phyloP scores from a whole-genome alignment of 2,329 filamentous ascomycete species.

The Trichoderma lentiforme region DNA sequence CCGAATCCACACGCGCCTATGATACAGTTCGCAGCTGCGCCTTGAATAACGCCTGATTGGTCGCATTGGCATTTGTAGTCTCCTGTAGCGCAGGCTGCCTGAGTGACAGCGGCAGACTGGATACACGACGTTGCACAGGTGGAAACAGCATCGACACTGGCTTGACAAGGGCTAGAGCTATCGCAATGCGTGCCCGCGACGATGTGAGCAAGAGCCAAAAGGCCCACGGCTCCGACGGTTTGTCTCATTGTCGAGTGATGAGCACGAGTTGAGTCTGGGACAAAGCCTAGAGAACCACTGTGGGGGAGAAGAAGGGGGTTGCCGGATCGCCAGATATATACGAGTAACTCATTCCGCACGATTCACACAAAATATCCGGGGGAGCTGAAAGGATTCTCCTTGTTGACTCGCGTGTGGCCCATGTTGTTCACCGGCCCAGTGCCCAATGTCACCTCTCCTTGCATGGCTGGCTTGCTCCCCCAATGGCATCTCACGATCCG shows the following conservation, averaged over 20 bases:
- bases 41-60: constrained; percentile 24
- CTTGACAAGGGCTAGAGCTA: constrained; percentile 25
- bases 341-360: neutral
- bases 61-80: constrained; percentile 29
- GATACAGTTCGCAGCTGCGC: constrained; percentile 24
- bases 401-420: neutral
- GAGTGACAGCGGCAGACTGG: constrained; percentile 25
- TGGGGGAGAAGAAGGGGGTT: neutral
- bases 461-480: neutral
- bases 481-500: neutral
- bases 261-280: neutral
- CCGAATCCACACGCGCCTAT: constrained; percentile 23
- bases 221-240: neutral
- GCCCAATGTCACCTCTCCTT: constrained; percentile 2
- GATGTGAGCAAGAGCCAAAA: constrained; percentile 22
- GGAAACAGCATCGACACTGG: constrained; percentile 25
- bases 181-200: constrained; percentile 23
- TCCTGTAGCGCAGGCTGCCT: constrained; percentile 22
- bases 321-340: neutral
- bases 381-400: neutral
- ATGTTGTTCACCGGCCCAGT: neutral
- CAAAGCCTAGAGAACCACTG: neutral
- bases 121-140: constrained; percentile 27
- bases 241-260: constrained; percentile 4
- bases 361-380: neutral